Evolutionary conservation across 2,329 filamentous ascomycete species (phyloP).

Genomic region (Fusarium pseudograminearum): DNA sequence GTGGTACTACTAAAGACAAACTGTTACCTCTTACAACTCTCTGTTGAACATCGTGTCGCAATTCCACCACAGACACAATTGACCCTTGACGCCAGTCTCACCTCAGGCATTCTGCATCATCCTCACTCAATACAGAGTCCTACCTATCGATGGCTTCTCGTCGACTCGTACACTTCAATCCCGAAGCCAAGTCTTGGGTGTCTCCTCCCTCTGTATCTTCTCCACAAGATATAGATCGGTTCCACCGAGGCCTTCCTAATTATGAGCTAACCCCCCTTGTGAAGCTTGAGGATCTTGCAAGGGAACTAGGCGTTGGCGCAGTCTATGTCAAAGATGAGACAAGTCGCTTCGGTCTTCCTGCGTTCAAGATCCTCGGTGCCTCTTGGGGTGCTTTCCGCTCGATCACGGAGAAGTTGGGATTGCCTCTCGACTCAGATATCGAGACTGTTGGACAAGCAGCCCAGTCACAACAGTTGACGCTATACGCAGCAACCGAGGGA

Average conservation of each 20-base stretch:
- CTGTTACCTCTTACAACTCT: background rate
- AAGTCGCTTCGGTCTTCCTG: conserved; percentile 73
- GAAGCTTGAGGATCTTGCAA: conserved; percentile 65
- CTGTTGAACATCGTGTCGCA: background rate
- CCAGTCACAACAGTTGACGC: conserved; percentile 49
- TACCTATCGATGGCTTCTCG: conserved; percentile 35
- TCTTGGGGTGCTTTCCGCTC: conserved; percentile 77
- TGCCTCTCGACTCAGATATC: conserved; percentile 58
- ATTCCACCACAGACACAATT: background rate
- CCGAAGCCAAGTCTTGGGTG: conserved; percentile 31
- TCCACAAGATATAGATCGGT: conserved; percentile 49
- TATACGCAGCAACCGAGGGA: conserved; percentile 78
- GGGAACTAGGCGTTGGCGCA: conserved; percentile 66
- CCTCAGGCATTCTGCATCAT: background rate
- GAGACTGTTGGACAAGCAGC: conserved; percentile 56
- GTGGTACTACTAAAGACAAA: background rate
- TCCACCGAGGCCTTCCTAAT: conserved; percentile 69
- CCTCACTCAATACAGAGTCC: too few species aligned
- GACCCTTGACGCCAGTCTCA: background rate
- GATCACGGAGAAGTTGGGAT: conserved; percentile 58
- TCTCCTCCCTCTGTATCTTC: conserved; percentile 17
- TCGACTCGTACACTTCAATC: conserved; percentile 46
- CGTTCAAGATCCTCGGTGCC: conserved; percentile 85
- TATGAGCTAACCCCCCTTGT: conserved; percentile 68
- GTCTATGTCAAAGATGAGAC: conserved; percentile 80